A percentile compares a stretch with the other conserved stretches of the same genome.
phyloP scores from a whole-genome alignment of 2,329 filamentous ascomycete genomes.

The Coniella lustricola region DNA sequence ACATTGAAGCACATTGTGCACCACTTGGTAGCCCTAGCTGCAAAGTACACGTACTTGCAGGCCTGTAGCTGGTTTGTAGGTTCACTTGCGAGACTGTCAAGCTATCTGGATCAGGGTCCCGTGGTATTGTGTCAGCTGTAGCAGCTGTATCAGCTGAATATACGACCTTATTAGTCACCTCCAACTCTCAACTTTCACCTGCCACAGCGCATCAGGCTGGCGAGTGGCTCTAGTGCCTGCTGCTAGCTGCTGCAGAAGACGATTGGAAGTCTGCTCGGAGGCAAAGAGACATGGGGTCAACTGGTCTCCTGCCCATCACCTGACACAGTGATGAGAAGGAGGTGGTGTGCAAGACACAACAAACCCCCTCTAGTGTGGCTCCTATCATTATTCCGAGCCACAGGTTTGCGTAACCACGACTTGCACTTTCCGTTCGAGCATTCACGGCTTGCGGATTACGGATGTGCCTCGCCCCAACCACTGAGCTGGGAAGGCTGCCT shows the following conservation, averaged over 20 bases:
- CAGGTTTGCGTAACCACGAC: not conserved
- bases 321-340: not conserved
- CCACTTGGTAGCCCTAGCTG: too few relatives aligned
- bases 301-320: not conserved
- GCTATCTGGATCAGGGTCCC: slow-evolving; percentile 6
- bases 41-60: not conserved
- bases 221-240: not conserved
- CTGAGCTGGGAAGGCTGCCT: not conserved
- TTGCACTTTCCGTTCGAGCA: not conserved
- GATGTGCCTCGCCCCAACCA: not conserved
- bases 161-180: too few relatives aligned
- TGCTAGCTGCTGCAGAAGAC: not conserved
- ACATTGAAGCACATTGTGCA: not conserved
- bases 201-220: too few relatives aligned
- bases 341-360: not conserved
- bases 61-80: not conserved
- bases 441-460: too few relatives aligned
- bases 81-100: too few relatives aligned
- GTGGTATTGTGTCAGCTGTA: too few relatives aligned
- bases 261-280: too few relatives aligned
- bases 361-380: not conserved
- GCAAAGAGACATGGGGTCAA: not conserved
- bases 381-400: not conserved
- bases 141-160: not conserved
- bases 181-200: too few relatives aligned